Evolutionary conservation across 768 basidiomycete species (phyloP).

Genomic region (Panaeolus papilionaceus): DNA sequence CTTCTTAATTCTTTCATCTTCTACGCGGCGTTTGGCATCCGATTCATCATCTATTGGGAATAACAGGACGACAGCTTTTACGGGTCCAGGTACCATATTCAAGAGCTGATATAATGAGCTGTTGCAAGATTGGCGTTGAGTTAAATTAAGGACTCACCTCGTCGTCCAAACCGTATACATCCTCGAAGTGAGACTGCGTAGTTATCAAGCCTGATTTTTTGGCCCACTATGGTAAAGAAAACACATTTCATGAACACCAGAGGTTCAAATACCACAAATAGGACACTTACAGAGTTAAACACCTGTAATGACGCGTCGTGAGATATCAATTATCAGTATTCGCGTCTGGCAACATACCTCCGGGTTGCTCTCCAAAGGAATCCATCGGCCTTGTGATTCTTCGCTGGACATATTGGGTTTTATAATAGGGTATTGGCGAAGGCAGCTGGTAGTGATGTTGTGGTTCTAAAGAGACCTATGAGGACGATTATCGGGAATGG

Average conservation of each 20-base stretch:
- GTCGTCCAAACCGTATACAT: constrained; percentile 76
- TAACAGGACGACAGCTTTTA: constrained; percentile 84
- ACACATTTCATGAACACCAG: background rate
- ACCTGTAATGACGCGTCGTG: constrained; percentile 39
- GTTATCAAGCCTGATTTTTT: constrained; percentile 66
- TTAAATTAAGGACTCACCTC: constrained; percentile 47
- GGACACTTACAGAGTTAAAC: constrained; percentile 47
- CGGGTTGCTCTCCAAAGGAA: constrained; percentile 82
- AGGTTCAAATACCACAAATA: background rate
- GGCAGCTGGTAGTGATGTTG: background rate
- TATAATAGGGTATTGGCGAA: background rate
- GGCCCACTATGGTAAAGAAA: constrained; percentile 59
- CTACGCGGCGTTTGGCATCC: constrained; percentile 53
- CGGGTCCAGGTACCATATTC: constrained; percentile 69
- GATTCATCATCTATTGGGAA: constrained; percentile 73
- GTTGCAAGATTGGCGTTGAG: too few relatives aligned
- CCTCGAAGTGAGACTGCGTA: constrained; percentile 59
- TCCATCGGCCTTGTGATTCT: constrained; percentile 56
- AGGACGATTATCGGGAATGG: constrained; percentile 10
- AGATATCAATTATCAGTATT: background rate
- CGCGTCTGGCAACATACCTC: constrained; percentile 32
- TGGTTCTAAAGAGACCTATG: constrained; percentile 2
- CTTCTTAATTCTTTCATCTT: constrained; percentile 61
- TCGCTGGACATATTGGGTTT: constrained; percentile 21
- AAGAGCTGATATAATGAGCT: constrained; percentile 57